Evolutionary conservation across 345 rosid species (phyloP).

Genomic region (Tarenaya hassleriana): DNA sequence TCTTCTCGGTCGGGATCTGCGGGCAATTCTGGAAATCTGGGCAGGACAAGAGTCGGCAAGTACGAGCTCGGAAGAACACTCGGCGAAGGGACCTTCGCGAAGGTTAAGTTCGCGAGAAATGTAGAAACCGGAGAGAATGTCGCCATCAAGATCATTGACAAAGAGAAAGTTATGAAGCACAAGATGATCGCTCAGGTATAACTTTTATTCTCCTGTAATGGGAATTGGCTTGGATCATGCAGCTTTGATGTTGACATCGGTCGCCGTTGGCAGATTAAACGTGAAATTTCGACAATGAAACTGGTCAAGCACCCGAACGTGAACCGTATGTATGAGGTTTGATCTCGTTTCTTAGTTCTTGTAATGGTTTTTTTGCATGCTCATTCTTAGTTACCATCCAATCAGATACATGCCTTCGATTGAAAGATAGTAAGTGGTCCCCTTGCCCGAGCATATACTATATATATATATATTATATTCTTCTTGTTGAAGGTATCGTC

Average conservation of each 20-base stretch:
- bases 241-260: not conserved
- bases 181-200: conserved; percentile 93
- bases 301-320: conserved; percentile 89
- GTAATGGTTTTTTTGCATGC: not conserved
- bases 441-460: too few relatives aligned
- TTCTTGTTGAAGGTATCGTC: too few relatives aligned
- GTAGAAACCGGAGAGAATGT: conserved; percentile 64
- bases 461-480: too few relatives aligned
- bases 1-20: conserved; percentile 29
- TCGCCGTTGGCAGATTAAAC: conserved; percentile 59
- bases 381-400: not conserved
- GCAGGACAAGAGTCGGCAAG: conserved; percentile 92
- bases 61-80: conserved; percentile 90
- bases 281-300: conserved; percentile 95
- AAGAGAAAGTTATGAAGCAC: conserved; percentile 78
- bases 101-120: conserved; percentile 91
- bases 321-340: conserved; percentile 90
- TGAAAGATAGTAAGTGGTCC: too few relatives aligned
- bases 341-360: conserved; percentile 14
- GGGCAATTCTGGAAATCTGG: conserved; percentile 12
- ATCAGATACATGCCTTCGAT: too few relatives aligned
- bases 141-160: conserved; percentile 89
- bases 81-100: conserved; percentile 96
- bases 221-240: not conserved
- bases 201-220: not conserved